phyloP scores from a whole-genome alignment of 2,329 filamentous ascomycete genomes.

The Cercospora nicotianae region DNA sequence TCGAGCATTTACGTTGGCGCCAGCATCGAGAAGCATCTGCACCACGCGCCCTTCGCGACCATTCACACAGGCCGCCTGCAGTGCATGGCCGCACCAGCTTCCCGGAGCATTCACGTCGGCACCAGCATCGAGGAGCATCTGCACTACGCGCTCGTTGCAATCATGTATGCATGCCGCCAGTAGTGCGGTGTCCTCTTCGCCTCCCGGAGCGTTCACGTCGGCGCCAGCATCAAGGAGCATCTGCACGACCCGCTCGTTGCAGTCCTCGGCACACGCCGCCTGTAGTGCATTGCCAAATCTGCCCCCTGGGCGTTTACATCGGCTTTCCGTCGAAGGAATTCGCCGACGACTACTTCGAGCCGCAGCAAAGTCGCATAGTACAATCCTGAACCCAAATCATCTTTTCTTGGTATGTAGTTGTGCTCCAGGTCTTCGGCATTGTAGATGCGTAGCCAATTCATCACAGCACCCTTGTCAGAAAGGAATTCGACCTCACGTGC shows the following conservation, averaged over 20 bases:
- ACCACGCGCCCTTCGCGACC: too few species aligned
- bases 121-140: background rate
- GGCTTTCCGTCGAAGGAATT: background rate
- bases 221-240: conserved; percentile 25
- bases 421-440: too few species aligned
- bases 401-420: too few species aligned
- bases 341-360: background rate
- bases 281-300: conserved; percentile 22
- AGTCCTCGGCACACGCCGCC: background rate
- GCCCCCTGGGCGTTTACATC: conserved; percentile 24
- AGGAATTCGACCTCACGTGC: conserved; percentile 2
- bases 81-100: conserved; percentile 20
- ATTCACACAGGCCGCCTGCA: too few species aligned
- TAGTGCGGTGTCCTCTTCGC: background rate
- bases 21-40: conserved; percentile 23
- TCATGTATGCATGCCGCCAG: background rate
- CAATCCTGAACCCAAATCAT: too few species aligned
- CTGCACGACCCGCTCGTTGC: too few species aligned
- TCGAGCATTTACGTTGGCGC: conserved; percentile 25
- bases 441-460: too few species aligned
- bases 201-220: conserved; percentile 25
- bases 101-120: conserved; percentile 24
- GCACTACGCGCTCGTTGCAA: conserved; percentile 14
- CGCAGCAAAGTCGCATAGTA: background rate
- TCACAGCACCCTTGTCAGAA: background rate